Evolutionary conservation across 345 rosid genomes (phyloP).

Genomic region (Lenwebbia sp.): DNA sequence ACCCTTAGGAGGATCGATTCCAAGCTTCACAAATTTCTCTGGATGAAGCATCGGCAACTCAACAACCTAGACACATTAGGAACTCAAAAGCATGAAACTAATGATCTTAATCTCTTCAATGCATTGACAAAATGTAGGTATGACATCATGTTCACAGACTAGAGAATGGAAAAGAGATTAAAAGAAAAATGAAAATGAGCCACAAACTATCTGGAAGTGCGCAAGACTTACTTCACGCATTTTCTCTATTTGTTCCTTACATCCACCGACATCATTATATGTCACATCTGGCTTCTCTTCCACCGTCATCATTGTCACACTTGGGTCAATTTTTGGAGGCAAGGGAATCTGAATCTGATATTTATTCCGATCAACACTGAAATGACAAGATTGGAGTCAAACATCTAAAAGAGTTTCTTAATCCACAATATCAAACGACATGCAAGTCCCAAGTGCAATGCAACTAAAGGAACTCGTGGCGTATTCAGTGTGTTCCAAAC

Average conservation of each 20-base stretch:
- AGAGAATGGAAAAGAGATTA: background rate
- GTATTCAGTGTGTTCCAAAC: background rate
- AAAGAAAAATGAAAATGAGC: background rate
- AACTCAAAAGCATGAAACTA: background rate
- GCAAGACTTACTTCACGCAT: conserved; percentile 72
- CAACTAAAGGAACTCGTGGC: background rate
- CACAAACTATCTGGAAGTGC: background rate
- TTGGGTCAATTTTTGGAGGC: conserved; percentile 99
- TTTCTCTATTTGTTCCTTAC: conserved; percentile 96
- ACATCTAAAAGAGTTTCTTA: background rate
- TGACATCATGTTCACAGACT: background rate
- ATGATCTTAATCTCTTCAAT: background rate
- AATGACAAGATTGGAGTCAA: conserved; percentile 4
- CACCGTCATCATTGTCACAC: conserved; percentile 99
- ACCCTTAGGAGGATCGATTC: conserved; percentile 99
- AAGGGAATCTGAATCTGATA: conserved; percentile 97
- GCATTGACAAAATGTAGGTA: background rate
- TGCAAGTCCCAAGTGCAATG: background rate
- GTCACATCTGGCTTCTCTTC: conserved; percentile 99
- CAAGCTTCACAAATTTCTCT: conserved; percentile 97
- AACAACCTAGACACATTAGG: conserved; percentile 50
- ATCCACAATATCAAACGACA: background rate
- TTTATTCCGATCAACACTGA: conserved; percentile 94
- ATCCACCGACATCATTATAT: conserved; percentile 95
- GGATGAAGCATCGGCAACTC: conserved; percentile 99